Base-by-base conservation (phyloP, 2,329 filamentous ascomycete genomes). In the Aspergillus bombycis region DNA sequence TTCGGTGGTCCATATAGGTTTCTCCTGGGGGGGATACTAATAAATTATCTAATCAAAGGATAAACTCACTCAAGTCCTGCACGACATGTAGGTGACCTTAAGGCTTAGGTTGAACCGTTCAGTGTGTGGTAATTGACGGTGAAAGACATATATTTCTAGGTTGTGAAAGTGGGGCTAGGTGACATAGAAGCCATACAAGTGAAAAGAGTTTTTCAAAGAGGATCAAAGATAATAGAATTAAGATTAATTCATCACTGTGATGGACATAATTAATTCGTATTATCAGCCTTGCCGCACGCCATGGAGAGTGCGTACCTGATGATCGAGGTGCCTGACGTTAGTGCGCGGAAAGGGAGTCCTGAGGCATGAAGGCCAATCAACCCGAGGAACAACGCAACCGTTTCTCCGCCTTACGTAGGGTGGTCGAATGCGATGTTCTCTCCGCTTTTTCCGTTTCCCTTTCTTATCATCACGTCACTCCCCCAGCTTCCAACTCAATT, bases 261-360 rank as follows among this genome's bases (percentile, higher is more conserved):
- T 14, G 21, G 19, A 14, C 41, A 43, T 46, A 46, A 46, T 46
- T 46, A 46, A 46, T 46, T n/a, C n/a, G 11, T 11, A 46, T 23
- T 46, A 46, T 46, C 43, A 21, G 10, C n/a, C n/a, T 23, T 23
- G 23, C 43, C 11, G 19, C 43, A 46, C 12, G 2, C 43, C 2
- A n/a, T 32, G 23, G 14, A 52, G 11, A 3, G 26, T 50, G 4
- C 10, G 30, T 55, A 32, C 52, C 52, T 54, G 52, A 54, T 36
- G 59, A 61, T 60, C 38, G 14, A n/a, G 57, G 65, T 68, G 65
- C 65, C 62, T 66, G 65, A 68, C 65, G 60, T 64, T 68, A 67
- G 67, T 55, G 59, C 61, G 63, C 60, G 60, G 52, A 45, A 50
- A n/a, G 21, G 32, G 58, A 8, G 41, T 32, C 43, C 38, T 34